Evolutionary conservation across 768 basidiomycete genomes (phyloP), one percentile per base, ranked within the genome.

Genomic region (Pleurotus tuber-regium): DNA sequence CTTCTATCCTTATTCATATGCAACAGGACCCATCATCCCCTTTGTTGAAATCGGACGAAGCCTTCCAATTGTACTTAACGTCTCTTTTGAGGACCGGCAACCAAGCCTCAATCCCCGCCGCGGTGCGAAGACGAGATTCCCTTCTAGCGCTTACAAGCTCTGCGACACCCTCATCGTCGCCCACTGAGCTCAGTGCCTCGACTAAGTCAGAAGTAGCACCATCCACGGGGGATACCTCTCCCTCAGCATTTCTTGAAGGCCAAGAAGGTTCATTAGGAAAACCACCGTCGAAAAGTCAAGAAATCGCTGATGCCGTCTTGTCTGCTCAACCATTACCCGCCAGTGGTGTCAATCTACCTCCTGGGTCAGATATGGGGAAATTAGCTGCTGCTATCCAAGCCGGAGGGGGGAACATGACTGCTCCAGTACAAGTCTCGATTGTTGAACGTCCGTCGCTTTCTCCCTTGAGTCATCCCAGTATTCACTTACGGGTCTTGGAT

Each of bases 401-500:
- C 43, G 71, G 70, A 9, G 78, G 76, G 21, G 70, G 72, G 16
- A 71, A 64, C 26, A 66, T 66, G 24, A 56, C 63, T 0, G 79
- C 79, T 53, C 92, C 92, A 4, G 84, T 95, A 26, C 80, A 88
- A 41, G 92, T 94, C 31, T 79, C 89, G 21, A 79, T 94, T 57
- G 83, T 84, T 54, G 90, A 93, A 76, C 82, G 92, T 88, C 60
- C 66, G 87, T 76, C 31, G 23, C 31, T 51, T 49, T 14, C 16
- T 41, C 10, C 29, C 38, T 39, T 39, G 16, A 7, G 25, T 12
- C 36, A 7, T 10, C 19, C 35, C 39, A 42, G 24, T 18, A 9
- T 21, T 30, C 7, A 18, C 35, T 10, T 3, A 29, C n/a, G n/a
- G n/a, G n/a, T n/a, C n/a, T n/a, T n/a, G n/a, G n/a, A n/a, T 39